Evolutionary conservation across 2,329 filamentous ascomycete genomes (phyloP).

Genomic region (Phaeosphaeria sp.): DNA sequence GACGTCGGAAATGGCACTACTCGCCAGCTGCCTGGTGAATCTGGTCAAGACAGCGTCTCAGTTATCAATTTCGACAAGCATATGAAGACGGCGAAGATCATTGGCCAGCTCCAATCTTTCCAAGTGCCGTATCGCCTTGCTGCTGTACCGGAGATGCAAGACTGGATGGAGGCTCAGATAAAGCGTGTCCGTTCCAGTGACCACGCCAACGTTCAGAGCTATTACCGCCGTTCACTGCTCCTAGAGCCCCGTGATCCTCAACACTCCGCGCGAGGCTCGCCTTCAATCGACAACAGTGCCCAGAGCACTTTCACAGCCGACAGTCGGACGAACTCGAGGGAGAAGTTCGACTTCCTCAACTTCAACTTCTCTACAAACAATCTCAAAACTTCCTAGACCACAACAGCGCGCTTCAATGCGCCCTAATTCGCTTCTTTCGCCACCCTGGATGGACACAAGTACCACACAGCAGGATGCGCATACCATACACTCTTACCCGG

Average conservation of each 20-base stretch:
- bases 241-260: slow-evolving; percentile 75
- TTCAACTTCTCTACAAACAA: slow-evolving; percentile 44
- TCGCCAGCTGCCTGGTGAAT: slow-evolving; percentile 71
- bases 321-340: slow-evolving; percentile 39
- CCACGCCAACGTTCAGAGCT: slow-evolving; percentile 68
- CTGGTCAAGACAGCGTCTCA: slow-evolving; percentile 68
- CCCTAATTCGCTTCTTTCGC: slow-evolving; percentile 9
- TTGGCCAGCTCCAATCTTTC: slow-evolving; percentile 93
- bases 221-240: slow-evolving; percentile 83
- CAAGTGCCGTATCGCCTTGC: slow-evolving; percentile 89
- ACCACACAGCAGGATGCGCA: slow-evolving; percentile 1
- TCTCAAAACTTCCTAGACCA: slow-evolving; percentile 42
- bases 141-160: slow-evolving; percentile 86
- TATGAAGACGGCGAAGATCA: slow-evolving; percentile 90
- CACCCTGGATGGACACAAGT: slow-evolving; percentile 15
- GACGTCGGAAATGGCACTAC: slow-evolving; percentile 91
- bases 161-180: slow-evolving; percentile 88
- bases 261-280: slow-evolving; percentile 33
- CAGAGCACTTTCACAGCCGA: slow-evolving; percentile 35
- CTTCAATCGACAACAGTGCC: slow-evolving; percentile 34
- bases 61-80: slow-evolving; percentile 99
- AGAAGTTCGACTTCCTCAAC: slow-evolving; percentile 48
- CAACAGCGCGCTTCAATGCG: slow-evolving; percentile 25
- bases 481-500: slow-evolving; percentile 16
- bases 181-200: slow-evolving; percentile 72